Conservation (phyloP, 208 protist species). For the Leishmania tropica region DNA sequence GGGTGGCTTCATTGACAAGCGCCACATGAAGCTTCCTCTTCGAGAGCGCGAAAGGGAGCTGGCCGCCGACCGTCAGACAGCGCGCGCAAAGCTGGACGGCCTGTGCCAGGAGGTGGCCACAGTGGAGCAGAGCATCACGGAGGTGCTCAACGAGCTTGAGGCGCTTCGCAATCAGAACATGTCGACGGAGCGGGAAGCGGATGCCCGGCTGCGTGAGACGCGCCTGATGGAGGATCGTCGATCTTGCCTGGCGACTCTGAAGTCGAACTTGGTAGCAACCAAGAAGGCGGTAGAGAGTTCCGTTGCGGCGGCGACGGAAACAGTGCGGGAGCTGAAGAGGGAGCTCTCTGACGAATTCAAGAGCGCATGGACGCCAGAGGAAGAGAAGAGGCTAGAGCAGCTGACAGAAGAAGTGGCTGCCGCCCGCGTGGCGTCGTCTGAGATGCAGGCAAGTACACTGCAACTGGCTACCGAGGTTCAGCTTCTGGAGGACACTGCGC, state of each 20-base stretch:
- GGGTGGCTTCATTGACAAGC: constrained; percentile 95
- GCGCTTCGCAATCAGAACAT: constrained; percentile 54
- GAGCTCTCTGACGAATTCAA: constrained; percentile 73
- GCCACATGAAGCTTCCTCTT: constrained; percentile 78
- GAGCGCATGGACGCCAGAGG: constrained; percentile 51
- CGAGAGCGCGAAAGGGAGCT: constrained; percentile 57
- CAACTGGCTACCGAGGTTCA: constrained; percentile 70
- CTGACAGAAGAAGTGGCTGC: constrained; percentile 53
- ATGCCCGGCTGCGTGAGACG: constrained; percentile 39
- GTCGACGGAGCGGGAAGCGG: constrained; percentile 49
- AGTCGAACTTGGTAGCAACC: constrained; percentile 48
- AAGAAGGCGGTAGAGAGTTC: constrained; percentile 50
- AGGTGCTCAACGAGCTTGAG: constrained; percentile 79
- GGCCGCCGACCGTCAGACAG: constrained; percentile 18
- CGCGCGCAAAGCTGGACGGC: constrained; percentile 43
- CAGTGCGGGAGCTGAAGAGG: constrained; percentile 38
- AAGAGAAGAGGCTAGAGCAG: constrained; percentile 74
- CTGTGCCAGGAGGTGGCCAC: constrained; percentile 73
- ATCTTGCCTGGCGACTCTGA: constrained; percentile 42
- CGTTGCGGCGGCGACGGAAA: constrained; percentile 36
- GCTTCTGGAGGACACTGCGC: constrained; percentile 72
- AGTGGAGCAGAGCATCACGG: constrained; percentile 78
- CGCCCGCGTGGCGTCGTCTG: constrained; percentile 29
- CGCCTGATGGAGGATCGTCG: constrained; percentile 48
- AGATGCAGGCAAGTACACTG: constrained; percentile 48